Conservation (phyloP, 164 flowering plant genomes). For the Taxillus chinensis region DNA sequence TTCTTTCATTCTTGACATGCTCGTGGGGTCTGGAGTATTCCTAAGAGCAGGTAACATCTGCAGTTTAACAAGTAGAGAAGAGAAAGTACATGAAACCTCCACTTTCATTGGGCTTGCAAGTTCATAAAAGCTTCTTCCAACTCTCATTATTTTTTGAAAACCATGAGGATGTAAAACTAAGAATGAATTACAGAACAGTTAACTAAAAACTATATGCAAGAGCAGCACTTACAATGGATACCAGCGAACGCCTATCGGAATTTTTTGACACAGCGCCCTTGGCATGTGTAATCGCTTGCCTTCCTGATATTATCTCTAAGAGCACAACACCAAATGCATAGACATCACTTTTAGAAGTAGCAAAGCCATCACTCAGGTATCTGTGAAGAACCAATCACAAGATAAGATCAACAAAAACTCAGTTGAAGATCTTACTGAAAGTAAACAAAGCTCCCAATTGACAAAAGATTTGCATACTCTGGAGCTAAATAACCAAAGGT, state of each 20-base stretch:
- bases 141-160: neutral
- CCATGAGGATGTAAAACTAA: too few relatives aligned
- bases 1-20: slow-evolving; percentile 69
- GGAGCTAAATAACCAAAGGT: slow-evolving; percentile 96
- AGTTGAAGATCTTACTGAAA: neutral
- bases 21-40: slow-evolving; percentile 60
- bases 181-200: too few relatives aligned
- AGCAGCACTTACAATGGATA: slow-evolving; percentile 62
- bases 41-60: slow-evolving; percentile 85
- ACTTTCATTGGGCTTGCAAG: neutral
- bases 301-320: slow-evolving; percentile 80
- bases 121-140: neutral
- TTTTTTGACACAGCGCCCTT: slow-evolving; percentile 41
- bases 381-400: slow-evolving; percentile 23
- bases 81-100: neutral
- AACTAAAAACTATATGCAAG: neutral
- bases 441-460: neutral
- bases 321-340: slow-evolving; percentile 96
- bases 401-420: slow-evolving; percentile 3
- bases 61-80: slow-evolving; percentile 12
- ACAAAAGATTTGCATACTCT: slow-evolving; percentile 49
- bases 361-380: slow-evolving; percentile 81
- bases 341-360: slow-evolving; percentile 82
- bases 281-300: slow-evolving; percentile 66
- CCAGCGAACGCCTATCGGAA: slow-evolving; percentile 85